phyloP scores from a whole-genome alignment of 2,329 filamentous ascomycete species.

The Bertia moriformis region DNA sequence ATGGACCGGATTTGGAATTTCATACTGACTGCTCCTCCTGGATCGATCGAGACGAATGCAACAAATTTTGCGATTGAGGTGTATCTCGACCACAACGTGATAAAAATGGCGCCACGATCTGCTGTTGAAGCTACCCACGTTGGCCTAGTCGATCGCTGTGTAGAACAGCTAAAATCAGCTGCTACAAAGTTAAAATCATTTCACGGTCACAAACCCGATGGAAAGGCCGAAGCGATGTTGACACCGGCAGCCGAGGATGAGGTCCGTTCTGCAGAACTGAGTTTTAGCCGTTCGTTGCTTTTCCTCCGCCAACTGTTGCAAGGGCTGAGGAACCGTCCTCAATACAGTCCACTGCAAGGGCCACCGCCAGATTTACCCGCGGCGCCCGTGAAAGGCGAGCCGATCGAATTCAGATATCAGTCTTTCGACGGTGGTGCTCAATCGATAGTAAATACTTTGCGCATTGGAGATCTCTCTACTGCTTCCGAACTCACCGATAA shows the following conservation, averaged over 20 bases:
- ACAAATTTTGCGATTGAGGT: conserved; percentile 60
- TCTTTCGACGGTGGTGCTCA: conserved; percentile 48
- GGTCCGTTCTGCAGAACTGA: conserved; percentile 36
- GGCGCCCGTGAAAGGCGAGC: conserved; percentile 42
- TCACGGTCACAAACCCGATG: conserved; percentile 22
- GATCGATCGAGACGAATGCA: conserved; percentile 51
- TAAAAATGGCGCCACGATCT: conserved; percentile 30
- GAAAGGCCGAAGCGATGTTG: conserved; percentile 36
- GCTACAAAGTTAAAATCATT: conserved; percentile 39
- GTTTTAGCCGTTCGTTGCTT: conserved; percentile 55
- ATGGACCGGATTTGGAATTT: conserved; percentile 73
- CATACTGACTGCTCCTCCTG: conserved; percentile 52
- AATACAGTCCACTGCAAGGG: conserved; percentile 42
- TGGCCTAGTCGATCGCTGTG: conserved; percentile 58
- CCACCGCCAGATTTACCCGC: conserved; percentile 34
- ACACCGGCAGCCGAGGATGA: conserved; percentile 20
- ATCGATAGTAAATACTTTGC: conserved; percentile 44
- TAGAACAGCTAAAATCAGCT: conserved; percentile 52
- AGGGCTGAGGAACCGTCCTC: conserved; percentile 45
- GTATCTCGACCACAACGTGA: conserved; percentile 48
- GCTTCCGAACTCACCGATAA: conserved; percentile 53
- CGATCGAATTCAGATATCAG: conserved; percentile 58
- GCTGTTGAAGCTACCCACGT: conserved; percentile 47
- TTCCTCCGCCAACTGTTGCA: conserved; percentile 55
- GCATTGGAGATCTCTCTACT: conserved; percentile 59